phyloP scores from a whole-genome alignment of 352 stramenopile genomes.

The Saprolegnia parasitica region DNA sequence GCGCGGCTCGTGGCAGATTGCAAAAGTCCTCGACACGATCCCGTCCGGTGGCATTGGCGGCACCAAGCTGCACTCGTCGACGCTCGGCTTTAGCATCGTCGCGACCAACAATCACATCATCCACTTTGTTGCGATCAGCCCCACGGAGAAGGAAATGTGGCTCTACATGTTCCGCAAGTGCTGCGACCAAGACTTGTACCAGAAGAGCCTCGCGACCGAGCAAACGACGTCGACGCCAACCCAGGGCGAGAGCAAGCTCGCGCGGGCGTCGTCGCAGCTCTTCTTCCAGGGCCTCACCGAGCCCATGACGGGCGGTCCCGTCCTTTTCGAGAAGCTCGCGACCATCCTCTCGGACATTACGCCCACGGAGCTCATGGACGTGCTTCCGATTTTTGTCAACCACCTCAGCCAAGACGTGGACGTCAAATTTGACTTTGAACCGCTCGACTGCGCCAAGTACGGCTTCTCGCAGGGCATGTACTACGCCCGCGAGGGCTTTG shows the following conservation, averaged over 20 bases:
- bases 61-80: constrained; percentile 68
- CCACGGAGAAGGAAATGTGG: constrained; percentile 51
- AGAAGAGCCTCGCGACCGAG: constrained; percentile 13
- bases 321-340: constrained; percentile 66
- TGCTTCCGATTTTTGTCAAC: constrained; percentile 60
- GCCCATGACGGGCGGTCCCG: constrained; percentile 30
- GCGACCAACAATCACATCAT: constrained; percentile 80
- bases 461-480: constrained; percentile 85
- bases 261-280: neutral
- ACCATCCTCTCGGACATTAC: constrained; percentile 44
- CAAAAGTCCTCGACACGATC: constrained; percentile 71
- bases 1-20: constrained; percentile 74
- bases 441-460: constrained; percentile 45
- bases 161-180: constrained; percentile 26
- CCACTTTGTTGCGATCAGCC: constrained; percentile 72
- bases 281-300: constrained; percentile 7
- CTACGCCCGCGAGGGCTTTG: constrained; percentile 78
- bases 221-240: neutral
- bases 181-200: constrained; percentile 1
- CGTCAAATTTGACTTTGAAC: constrained; percentile 79
- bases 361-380: constrained; percentile 45
- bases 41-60: constrained; percentile 74
- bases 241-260: neutral
- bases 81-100: constrained; percentile 78
- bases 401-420: constrained; percentile 84